Conservation (phyloP, 352 stramenopile species). For the Albugo candida region DNA sequence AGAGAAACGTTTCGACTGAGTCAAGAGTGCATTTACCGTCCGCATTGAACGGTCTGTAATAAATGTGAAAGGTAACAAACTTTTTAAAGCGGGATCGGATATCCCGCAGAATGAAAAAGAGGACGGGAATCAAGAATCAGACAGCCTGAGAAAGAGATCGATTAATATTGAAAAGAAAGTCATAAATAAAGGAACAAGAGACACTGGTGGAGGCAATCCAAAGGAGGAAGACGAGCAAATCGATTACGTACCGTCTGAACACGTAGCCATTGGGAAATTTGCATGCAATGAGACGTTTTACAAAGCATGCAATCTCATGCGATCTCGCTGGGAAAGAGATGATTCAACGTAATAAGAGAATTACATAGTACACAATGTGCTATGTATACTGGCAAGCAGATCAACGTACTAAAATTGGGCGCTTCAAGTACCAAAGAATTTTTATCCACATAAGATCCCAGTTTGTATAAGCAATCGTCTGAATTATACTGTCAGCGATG, state of each 20-base stretch:
- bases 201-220: too few species aligned
- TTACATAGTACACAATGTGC: constrained; percentile 40
- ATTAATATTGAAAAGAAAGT: too few species aligned
- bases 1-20: too few species aligned
- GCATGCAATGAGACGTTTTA: constrained; percentile 60
- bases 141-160: too few species aligned
- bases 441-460: constrained; percentile 62
- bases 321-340: constrained; percentile 29
- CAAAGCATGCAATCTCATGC: constrained; percentile 42
- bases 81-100: too few species aligned
- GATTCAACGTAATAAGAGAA: constrained; percentile 24
- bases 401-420: constrained; percentile 4
- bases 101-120: too few species aligned
- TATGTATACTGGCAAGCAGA: constrained; percentile 49
- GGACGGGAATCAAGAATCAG: too few species aligned
- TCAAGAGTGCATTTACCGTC: too few species aligned
- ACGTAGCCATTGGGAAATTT: constrained; percentile 21
- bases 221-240: too few species aligned
- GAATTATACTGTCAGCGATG: constrained; percentile 49
- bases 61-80: too few species aligned
- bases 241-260: neutral
- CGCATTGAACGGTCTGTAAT: too few species aligned
- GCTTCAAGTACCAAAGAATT: constrained; percentile 32
- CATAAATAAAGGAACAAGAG: too few species aligned
- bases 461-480: constrained; percentile 31